phyloP scores from a whole-genome alignment of 345 rosid genomes.

The Alliaria petiolata region DNA sequence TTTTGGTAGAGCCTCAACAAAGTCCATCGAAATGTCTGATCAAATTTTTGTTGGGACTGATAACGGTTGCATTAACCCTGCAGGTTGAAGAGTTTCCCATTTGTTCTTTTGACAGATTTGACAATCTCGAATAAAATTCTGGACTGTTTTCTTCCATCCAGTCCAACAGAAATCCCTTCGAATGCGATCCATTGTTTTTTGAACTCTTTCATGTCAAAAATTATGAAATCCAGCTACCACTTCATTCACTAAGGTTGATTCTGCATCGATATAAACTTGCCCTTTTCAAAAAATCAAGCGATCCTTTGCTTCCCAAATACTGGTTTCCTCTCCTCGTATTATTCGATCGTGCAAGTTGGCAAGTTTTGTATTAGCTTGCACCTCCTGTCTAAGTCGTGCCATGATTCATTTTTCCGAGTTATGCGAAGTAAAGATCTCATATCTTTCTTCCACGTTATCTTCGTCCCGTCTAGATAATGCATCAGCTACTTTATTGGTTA shows the following conservation, averaged over 20 bases:
- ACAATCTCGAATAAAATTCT: too few species aligned
- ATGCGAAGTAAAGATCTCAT: background rate
- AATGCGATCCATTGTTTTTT: too few species aligned
- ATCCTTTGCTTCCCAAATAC: background rate
- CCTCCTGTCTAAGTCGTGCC: background rate
- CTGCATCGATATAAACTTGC: background rate
- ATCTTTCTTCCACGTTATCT: background rate
- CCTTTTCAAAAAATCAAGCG: background rate
- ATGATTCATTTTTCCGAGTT: background rate
- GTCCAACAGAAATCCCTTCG: too few species aligned
- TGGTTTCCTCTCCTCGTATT: background rate
- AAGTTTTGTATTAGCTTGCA: rapidly evolving
- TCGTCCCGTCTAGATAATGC: background rate
- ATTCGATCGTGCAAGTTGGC: background rate
- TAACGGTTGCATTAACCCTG: too few species aligned
- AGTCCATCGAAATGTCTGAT: too few species aligned
- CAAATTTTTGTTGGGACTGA: too few species aligned
- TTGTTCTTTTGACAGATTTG: too few species aligned
- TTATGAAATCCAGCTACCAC: too few species aligned
- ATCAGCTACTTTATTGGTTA: background rate
- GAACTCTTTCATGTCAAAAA: too few species aligned
- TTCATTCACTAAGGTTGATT: background rate
- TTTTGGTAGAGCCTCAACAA: too few species aligned
- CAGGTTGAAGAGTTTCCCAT: too few species aligned
- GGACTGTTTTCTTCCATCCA: too few species aligned